Conservation (phyloP, 495 filamentous ascomycete genomes). For the Hypoxylon crocopeplum region DNA sequence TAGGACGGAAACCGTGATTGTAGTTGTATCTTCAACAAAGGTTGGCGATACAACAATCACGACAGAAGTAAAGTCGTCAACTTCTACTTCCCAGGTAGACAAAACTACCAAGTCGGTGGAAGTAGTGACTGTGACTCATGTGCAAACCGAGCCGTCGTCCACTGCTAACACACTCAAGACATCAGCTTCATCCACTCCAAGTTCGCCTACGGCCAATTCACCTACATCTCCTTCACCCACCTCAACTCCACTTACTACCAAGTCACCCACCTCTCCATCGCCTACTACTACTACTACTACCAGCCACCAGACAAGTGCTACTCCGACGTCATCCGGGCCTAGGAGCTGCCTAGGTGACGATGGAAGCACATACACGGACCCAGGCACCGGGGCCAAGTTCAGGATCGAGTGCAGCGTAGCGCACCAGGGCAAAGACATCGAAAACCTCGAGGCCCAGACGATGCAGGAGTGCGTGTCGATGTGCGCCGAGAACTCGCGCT, state of each 20-base stretch:
- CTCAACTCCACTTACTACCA: background rate
- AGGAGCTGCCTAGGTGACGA: conserved; percentile 16
- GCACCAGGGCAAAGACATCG: conserved; percentile 31
- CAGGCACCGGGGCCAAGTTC: conserved; percentile 12
- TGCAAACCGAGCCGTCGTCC: background rate
- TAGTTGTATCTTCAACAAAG: background rate
- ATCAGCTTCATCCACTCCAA: background rate
- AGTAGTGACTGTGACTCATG: background rate
- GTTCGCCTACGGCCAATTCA: background rate
- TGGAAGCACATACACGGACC: conserved; percentile 36
- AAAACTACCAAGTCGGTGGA: background rate
- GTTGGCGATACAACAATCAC: background rate
- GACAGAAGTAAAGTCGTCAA: background rate
- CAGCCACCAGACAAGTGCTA: background rate
- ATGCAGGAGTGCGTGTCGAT: conserved; percentile 31
- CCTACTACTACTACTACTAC: background rate
- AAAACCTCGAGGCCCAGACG: conserved; percentile 22
- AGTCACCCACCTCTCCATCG: background rate
- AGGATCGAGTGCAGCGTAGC: conserved; percentile 26
- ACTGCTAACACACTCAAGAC: conserved; percentile 6
- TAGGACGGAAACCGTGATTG: conserved; percentile 12
- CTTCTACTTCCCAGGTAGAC: background rate
- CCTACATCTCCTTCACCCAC: background rate
- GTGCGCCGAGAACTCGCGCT: conserved; percentile 17
- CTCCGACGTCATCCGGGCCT: background rate